Conservation (phyloP, 208 protist species). For the Acanthamoeba castellanii region DNA sequence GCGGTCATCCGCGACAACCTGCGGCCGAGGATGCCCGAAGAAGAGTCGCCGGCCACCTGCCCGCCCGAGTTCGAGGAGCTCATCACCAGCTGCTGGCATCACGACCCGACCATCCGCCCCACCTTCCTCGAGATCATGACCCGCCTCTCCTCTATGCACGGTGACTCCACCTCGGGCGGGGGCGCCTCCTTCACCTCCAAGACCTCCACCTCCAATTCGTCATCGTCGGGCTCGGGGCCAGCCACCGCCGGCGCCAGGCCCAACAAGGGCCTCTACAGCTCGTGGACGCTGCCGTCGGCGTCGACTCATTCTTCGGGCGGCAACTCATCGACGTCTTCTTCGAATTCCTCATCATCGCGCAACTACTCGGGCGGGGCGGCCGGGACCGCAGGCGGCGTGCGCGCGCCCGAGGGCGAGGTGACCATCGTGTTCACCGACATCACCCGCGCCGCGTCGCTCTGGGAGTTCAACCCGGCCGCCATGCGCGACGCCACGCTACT, state of each 20-base stretch:
- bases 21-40: background rate
- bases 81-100: constrained; percentile 27
- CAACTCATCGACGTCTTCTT: background rate
- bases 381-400: background rate
- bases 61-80: background rate
- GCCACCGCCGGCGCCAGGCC: no score
- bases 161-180: background rate
- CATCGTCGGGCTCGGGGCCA: background rate
- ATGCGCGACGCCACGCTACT: constrained; percentile 31
- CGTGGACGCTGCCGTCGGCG: background rate
- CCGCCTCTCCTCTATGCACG: background rate
- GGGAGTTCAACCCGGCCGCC: constrained; percentile 32
- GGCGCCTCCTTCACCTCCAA: background rate
- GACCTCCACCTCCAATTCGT: background rate
- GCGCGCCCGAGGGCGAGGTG: background rate
- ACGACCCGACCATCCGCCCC: background rate
- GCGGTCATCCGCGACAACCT: constrained; percentile 14
- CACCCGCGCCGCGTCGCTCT: constrained; percentile 6
- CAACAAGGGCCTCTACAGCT: background rate
- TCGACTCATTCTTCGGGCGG: background rate
- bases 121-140: constrained; percentile 30
- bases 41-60: background rate
- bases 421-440: constrained; percentile 34
- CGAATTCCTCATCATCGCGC: background rate
- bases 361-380: background rate